These are phyloP conservation scores for Fusarium praegraminearum DNA, from an alignment of 2,329 filamentous ascomycete genomes.

Conservation along the genomic window DNA sequence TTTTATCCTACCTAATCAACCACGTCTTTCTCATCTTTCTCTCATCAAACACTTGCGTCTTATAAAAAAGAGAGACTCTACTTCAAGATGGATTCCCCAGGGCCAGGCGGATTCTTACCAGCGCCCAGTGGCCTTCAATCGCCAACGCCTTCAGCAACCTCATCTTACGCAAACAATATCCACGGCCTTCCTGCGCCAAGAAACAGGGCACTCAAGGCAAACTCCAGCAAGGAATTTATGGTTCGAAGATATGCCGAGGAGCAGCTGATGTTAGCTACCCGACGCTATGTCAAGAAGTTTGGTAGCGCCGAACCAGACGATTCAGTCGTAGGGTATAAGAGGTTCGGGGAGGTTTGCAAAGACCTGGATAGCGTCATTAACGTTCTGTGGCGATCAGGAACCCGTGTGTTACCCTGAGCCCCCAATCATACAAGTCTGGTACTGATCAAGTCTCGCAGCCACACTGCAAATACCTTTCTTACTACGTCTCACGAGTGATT, in stretches of 20 bases:
- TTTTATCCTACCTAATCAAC: background rate
- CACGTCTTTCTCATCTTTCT: background rate
- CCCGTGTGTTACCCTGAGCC: constrained; percentile 68
- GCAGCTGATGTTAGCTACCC: constrained; percentile 64
- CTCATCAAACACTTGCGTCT: background rate
- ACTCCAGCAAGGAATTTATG: constrained; percentile 70
- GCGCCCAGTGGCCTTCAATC: constrained; percentile 61
- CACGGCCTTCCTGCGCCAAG: constrained; percentile 67
- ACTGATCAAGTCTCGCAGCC: constrained; percentile 30
- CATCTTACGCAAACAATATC: constrained; percentile 56
- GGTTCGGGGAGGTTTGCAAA: constrained; percentile 75
- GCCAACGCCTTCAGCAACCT: constrained; percentile 63
- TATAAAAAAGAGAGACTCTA: background rate
- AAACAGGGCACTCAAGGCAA: constrained; percentile 63
- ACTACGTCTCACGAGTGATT: constrained; percentile 79
- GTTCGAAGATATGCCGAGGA: constrained; percentile 69
- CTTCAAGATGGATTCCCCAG: constrained; percentile 18
- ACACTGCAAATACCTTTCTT: constrained; percentile 84
- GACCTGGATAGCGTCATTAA: constrained; percentile 82
- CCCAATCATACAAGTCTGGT: no score
- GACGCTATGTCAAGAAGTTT: constrained; percentile 72
- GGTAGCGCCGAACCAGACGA: constrained; percentile 60
- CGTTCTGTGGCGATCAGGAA: constrained; percentile 87
- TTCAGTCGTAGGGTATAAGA: constrained; percentile 65
- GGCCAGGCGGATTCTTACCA: constrained; percentile 66